Evolutionary conservation across 2,329 filamentous ascomycete species (phyloP), one percentile per base, ranked within the genome.

Genomic region (Aspergillus ochraceoroseus): DNA sequence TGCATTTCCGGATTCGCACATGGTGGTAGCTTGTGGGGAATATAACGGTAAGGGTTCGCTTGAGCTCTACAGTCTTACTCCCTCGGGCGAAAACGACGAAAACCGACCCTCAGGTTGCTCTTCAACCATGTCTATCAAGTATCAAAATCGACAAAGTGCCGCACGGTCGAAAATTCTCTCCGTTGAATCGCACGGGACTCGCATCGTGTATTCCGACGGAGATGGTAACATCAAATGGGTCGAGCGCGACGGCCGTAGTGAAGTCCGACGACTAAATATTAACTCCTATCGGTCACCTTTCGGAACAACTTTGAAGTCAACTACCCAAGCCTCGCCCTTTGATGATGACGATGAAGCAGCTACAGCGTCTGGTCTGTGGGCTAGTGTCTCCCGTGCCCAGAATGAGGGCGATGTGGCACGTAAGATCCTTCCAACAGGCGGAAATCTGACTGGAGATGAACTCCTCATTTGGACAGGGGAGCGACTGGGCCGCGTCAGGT

Each of bases 31-130:
- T 2, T 86, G 85, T 26, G 90, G 89, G 4, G 86, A 90, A 58
- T 95, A 95, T 68, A 94, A 92, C 53, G 87, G 84, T 20, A 89
- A 92, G 62, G 90, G 90, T 0, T 89, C 85, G 0, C 70, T 96
- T 2, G 90, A 96, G 58, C 68, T 95, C n/a, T 95, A 94, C 61
- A 46, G 58, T 45, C 49, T 68, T 52, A 60, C 47, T 38, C 54
- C 47, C 47, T 54, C 47, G 42, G 54, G 37, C 45, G 59, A 55
- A 47, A 59, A 55, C 15, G 25, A 44, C 36, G 25, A 60, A 45
- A 42, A 53, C 38, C 41, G 49, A 35, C 37, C 51, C 7, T 57
- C 57, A 11, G 49, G 52, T 5, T 44, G 43, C 22, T 56, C 60
- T 6, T 63, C 60, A 2, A 51, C 37, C 11, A 39, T 64, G 17